Evolutionary conservation across 202 grass and related monocot genomes (phyloP).

Genomic region (Zizania palustris): DNA sequence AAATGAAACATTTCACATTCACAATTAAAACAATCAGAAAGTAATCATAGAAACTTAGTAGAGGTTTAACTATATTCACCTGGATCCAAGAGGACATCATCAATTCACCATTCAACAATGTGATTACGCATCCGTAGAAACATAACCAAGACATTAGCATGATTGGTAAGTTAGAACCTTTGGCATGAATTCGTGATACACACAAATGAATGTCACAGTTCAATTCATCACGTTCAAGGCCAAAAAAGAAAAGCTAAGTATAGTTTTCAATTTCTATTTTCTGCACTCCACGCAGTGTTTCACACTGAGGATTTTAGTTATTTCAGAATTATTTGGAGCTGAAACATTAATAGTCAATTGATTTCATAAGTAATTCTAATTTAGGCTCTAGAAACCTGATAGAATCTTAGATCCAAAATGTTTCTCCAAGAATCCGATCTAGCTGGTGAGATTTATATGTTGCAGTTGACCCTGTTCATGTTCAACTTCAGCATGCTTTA

Average conservation of each 20-base stretch:
- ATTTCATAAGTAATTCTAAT: too few species aligned
- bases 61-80: slow-evolving; percentile 40
- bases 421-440: too few species aligned
- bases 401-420: too few species aligned
- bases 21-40: not conserved
- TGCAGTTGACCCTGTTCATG: too few species aligned
- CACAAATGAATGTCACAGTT: not conserved
- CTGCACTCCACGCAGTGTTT: too few species aligned
- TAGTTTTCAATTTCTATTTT: not conserved
- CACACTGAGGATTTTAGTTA: too few species aligned
- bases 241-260: not conserved
- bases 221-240: not conserved
- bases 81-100: slow-evolving; percentile 44
- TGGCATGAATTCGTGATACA: slow-evolving; percentile 5
- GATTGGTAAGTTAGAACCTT: not conserved
- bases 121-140: slow-evolving; percentile 47
- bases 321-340: too few species aligned
- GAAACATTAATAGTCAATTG: too few species aligned
- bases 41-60: not conserved
- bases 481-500: too few species aligned
- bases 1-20: not conserved
- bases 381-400: too few species aligned
- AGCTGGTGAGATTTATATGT: too few species aligned
- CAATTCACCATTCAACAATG: slow-evolving; percentile 10
- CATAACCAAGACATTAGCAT: slow-evolving; percentile 24